phyloP scores from a whole-genome alignment of 208 protist species.

The Herpetomonas samuelpessoai region DNA sequence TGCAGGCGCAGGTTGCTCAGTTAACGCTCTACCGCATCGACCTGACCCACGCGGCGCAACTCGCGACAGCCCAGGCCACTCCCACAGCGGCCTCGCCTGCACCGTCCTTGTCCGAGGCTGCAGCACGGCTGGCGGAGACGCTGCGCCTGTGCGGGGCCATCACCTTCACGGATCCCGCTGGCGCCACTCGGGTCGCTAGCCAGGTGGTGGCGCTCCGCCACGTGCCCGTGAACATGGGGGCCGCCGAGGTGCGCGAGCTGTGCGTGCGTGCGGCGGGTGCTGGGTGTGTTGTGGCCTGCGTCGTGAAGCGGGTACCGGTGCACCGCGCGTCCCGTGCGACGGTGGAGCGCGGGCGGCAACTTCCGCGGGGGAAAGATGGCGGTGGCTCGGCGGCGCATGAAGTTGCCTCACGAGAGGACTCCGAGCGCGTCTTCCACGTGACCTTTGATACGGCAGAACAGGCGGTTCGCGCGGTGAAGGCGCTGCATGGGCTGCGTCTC shows the following conservation, averaged over 20 bases:
- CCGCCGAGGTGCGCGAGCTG: conserved; percentile 55
- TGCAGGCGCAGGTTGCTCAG: conserved; percentile 37
- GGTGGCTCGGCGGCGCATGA: no score
- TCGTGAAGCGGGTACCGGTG: conserved; percentile 25
- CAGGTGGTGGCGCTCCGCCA: conserved; percentile 50
- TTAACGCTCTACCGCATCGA: conserved; percentile 37
- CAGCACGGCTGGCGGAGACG: conserved; percentile 13
- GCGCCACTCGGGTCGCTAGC: conserved; percentile 38
- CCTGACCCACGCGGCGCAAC: conserved; percentile 15
- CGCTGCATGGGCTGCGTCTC: conserved; percentile 34
- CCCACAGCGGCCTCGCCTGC: conserved; percentile 4
- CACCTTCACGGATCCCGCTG: conserved; percentile 45
- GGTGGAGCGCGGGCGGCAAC: no score
- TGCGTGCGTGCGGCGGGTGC: conserved; percentile 26
- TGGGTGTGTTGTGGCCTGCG: conserved; percentile 47
- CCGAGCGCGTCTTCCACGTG: conserved; percentile 56
- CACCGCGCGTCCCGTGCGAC: not conserved
- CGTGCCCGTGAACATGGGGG: conserved; percentile 56
- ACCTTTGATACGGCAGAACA: conserved; percentile 44
- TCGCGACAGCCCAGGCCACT: not conserved
- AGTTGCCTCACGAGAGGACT: no score
- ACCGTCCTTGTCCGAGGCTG: conserved; percentile 3
- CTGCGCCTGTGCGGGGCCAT: conserved; percentile 11
- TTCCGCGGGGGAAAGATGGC: no score
- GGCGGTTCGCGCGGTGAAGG: conserved; percentile 46